Conservation (phyloP, 306 rosid species). For the Albizia julibrissin region DNA sequence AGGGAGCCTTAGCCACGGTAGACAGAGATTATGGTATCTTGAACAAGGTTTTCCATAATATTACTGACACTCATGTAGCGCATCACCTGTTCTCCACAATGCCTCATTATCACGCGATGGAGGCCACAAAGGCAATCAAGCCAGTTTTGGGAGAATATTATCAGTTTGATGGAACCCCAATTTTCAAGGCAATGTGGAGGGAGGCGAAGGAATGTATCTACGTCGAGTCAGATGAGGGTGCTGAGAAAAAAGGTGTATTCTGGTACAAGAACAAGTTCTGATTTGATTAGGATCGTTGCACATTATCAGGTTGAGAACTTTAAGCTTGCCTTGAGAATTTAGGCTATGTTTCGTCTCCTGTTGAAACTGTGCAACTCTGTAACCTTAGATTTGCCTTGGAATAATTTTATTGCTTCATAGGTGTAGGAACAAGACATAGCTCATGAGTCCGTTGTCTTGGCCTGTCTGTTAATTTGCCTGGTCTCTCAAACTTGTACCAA, state of each 20-base stretch:
- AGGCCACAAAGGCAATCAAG: constrained; percentile 87
- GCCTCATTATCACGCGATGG: constrained; percentile 98
- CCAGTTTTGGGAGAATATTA: constrained; percentile 92
- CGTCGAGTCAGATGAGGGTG: constrained; percentile 72
- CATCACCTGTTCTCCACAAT: constrained; percentile 93
- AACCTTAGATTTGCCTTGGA: constrained; percentile 20
- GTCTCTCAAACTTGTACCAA: constrained; percentile 1
- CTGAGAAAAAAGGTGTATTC: constrained; percentile 63
- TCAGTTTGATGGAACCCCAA: constrained; percentile 67
- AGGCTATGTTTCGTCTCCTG: constrained; percentile 2
- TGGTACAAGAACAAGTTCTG: constrained; percentile 80
- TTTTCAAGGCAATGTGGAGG: constrained; percentile 76
- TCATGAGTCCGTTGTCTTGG: not conserved
- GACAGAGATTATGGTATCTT: constrained; percentile 89
- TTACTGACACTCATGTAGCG: constrained; percentile 94
- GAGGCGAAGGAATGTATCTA: constrained; percentile 85
- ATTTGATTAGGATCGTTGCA: constrained; percentile 21
- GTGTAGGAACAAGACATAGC: constrained; percentile 12
- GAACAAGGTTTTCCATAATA: constrained; percentile 93
- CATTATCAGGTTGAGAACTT: constrained; percentile 30
- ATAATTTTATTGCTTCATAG: constrained; percentile 33
- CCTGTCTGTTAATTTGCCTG: not conserved
- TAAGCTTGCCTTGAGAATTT: constrained; percentile 2
- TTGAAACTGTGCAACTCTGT: not conserved
- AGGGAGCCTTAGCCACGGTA: constrained; percentile 90